phyloP scores from a whole-genome alignment of 2,329 filamentous ascomycete genomes.

The Cryoendolithus antarcticus region DNA sequence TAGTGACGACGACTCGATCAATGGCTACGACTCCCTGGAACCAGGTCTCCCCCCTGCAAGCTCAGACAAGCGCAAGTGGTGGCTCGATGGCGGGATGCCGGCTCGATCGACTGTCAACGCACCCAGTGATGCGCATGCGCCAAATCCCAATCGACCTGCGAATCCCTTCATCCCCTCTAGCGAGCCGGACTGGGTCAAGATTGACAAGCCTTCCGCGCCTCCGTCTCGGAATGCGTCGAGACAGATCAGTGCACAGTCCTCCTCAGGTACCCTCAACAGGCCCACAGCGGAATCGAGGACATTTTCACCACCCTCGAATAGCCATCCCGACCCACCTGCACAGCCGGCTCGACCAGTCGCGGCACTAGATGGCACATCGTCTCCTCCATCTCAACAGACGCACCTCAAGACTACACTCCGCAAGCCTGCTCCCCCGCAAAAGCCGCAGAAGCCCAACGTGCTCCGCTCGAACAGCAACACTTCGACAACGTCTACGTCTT shows the following conservation, averaged over 20 bases:
- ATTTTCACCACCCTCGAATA: slow-evolving; percentile 1
- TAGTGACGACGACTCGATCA: slow-evolving; percentile 63
- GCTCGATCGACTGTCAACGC: slow-evolving; percentile 61
- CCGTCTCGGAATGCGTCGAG: slow-evolving; percentile 11
- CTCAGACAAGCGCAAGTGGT: slow-evolving; percentile 52
- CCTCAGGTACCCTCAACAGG: neutral
- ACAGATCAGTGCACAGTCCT: slow-evolving; percentile 7
- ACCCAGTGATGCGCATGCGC: slow-evolving; percentile 48
- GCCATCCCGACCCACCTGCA: slow-evolving; percentile 10
- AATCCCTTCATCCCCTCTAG: slow-evolving; percentile 69
- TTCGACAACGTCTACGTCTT: slow-evolving; percentile 8
- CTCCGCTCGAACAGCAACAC: slow-evolving; percentile 17
- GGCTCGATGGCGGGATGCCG: slow-evolving; percentile 54
- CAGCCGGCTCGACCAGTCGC: slow-evolving; percentile 5
- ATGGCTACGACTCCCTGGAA: slow-evolving; percentile 72
- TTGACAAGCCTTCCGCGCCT: slow-evolving; percentile 21
- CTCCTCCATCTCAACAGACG: slow-evolving; percentile 5
- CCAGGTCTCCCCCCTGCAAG: slow-evolving; percentile 57
- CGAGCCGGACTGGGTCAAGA: slow-evolving; percentile 72
- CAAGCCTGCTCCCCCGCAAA: slow-evolving; percentile 23
- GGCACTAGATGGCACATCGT: slow-evolving; percentile 1
- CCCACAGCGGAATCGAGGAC: slow-evolving; percentile 3
- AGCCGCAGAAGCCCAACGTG: slow-evolving; percentile 22
- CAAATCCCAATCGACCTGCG: slow-evolving; percentile 61
- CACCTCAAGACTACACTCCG: slow-evolving; percentile 16